Evolutionary conservation across 192 early-diverging fungal genomes (phyloP).

Genomic region (Coemansia sp.): DNA sequence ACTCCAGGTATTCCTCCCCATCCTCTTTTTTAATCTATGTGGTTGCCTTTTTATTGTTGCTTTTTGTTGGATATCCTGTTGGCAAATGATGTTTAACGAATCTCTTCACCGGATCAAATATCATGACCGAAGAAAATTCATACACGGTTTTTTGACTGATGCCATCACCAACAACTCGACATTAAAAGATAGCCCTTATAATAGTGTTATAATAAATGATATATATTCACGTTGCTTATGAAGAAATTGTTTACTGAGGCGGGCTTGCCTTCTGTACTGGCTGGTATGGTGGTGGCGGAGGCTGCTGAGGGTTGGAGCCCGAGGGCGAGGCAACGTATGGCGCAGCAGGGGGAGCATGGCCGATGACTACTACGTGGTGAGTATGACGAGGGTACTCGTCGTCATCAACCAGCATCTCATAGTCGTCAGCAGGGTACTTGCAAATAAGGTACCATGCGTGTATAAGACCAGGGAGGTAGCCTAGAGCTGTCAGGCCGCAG

Average conservation of each 20-base stretch:
- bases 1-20: conserved; percentile 54
- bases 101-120: conserved; percentile 56
- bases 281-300: conserved; percentile 43
- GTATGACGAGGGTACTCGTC: conserved; percentile 34
- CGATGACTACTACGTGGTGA: conserved; percentile 44
- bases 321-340: conserved; percentile 10
- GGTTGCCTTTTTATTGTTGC: not conserved
- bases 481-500: conserved; percentile 70
- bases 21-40: conserved; percentile 31
- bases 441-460: conserved; percentile 72
- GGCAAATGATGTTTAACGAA: conserved; percentile 56
- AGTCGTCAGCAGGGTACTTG: conserved; percentile 56
- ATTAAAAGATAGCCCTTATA: not conserved
- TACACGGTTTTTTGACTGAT: conserved; percentile 51
- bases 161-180: conserved; percentile 8
- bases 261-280: conserved; percentile 17
- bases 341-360: conserved; percentile 11
- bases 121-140: conserved; percentile 41
- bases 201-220: not conserved
- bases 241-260: conserved; percentile 2
- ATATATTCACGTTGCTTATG: not conserved
- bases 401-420: conserved; percentile 55
- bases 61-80: not conserved
- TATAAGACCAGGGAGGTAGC: conserved; percentile 72
- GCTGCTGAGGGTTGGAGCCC: conserved; percentile 20